Evolutionary conservation across 768 basidiomycete species (phyloP).

Genomic region (Serendipita sp.): DNA sequence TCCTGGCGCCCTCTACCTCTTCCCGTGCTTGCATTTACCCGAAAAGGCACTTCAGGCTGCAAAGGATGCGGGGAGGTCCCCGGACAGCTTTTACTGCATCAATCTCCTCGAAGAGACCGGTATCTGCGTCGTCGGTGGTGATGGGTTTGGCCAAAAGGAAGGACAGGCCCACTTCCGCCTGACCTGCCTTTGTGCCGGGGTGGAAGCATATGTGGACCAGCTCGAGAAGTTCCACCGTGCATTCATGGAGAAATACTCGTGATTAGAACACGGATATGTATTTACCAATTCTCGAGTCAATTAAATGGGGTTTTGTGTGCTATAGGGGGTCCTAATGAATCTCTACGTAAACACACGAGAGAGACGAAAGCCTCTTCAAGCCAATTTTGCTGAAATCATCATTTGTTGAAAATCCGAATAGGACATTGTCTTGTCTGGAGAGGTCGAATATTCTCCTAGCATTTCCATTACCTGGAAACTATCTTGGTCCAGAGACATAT

Average conservation of each 20-base stretch:
- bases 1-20: constrained; percentile 88
- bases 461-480: constrained; percentile 52
- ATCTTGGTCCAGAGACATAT: background rate
- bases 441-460: constrained; percentile 59
- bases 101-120: constrained; percentile 74
- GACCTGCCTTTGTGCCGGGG: constrained; percentile 88
- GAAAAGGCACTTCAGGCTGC: constrained; percentile 60
- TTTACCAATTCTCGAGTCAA: background rate
- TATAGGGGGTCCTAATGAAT: too few species aligned
- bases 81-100: constrained; percentile 82
- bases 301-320: too few species aligned
- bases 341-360: too few species aligned
- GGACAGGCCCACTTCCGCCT: constrained; percentile 83
- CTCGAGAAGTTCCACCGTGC: constrained; percentile 58
- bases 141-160: constrained; percentile 85
- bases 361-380: constrained; percentile 17
- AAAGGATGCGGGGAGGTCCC: constrained; percentile 49
- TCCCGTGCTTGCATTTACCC: constrained; percentile 66
- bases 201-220: constrained; percentile 79
- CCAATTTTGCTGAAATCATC: constrained; percentile 49
- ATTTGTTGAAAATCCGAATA: constrained; percentile 59
- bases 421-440: constrained; percentile 49
- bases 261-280: too few species aligned
- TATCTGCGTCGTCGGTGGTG: constrained; percentile 87
- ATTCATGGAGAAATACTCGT: constrained; percentile 37